Base-by-base conservation (phyloP, 768 basidiomycete species). In the Sarcomyxa edulis region DNA sequence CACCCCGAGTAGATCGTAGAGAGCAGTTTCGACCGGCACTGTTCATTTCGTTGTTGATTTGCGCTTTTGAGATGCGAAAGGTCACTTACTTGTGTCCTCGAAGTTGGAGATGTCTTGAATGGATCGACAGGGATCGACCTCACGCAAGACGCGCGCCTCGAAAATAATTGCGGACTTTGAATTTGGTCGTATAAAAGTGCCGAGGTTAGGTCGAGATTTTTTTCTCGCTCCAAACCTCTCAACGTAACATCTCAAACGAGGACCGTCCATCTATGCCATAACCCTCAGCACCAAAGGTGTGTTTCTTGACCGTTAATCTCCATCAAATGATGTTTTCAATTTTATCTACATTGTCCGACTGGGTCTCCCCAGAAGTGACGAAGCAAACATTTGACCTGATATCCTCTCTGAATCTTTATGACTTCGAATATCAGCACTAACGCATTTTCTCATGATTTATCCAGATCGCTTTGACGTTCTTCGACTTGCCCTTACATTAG, bases 301-400 rank as follows among this genome's bases (percentile, higher is more conserved):
- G n/a, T n/a, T n/a, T n/a, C n/a, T n/a, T n/a, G n/a, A n/a, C n/a
- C n/a, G n/a, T n/a, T n/a, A n/a, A n/a, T n/a, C n/a, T n/a, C n/a
- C n/a, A n/a, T 42, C 45, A 25, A 34, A 70, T 83, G 82, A 84
- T 85, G 78, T 53, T 62, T 49, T 51, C 55, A 61, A 51, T 61
- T 65, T 86, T 88, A 89, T 89, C 88, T 89, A 90, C 88, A 90
- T 90, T 89, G 85, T 87, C 88, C 52, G 76, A 90, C 68, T 67
- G 69, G 71, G 61, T 58, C 48, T 46, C 43, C 54, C 63, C 64
- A 60, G 62, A 57, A 49, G 49, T 74, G 81, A 76, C 66, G 82
- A 81, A 42, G 44, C 38, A 44, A 38, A 35, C 18, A 32, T 37
- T 45, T n/a, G 33, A 42, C 34, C 63, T 72, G 56, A 67, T 49